Conservation (phyloP, 2,329 filamentous ascomycete species). For the Penicillium verrucosum region DNA sequence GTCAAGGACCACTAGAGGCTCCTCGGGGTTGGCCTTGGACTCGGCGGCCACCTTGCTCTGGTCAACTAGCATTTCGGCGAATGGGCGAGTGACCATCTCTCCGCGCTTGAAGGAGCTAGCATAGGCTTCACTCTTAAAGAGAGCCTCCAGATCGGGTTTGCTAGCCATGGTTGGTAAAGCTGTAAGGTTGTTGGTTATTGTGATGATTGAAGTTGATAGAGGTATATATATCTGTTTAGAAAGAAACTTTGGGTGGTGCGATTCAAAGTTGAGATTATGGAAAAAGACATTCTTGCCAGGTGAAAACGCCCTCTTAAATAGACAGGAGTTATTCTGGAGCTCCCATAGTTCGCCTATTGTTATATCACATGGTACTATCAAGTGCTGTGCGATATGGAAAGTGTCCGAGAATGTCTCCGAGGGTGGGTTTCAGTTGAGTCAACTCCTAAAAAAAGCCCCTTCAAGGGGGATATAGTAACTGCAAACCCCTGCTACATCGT, state of each 20-base stretch:
- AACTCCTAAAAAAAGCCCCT: neutral
- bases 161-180: constrained; percentile 6
- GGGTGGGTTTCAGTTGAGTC: neutral
- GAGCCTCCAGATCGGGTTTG: neutral
- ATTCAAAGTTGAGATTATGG: neutral
- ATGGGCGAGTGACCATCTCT: constrained; percentile 32
- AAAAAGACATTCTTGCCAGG: neutral
- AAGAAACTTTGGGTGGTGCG: neutral
- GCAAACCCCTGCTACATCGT: neutral
- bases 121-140: constrained; percentile 23
- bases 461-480: neutral
- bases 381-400: constrained; percentile 4
- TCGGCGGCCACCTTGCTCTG: constrained; percentile 26
- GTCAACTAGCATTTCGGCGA: constrained; percentile 29
- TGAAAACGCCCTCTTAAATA: neutral
- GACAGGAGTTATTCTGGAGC: neutral
- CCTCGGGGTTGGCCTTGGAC: constrained; percentile 13
- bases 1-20: constrained; percentile 46
- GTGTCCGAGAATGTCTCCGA: constrained; percentile 25
- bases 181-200: too few species aligned
- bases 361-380: neutral
- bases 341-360: too few species aligned
- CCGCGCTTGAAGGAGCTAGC: constrained; percentile 27
- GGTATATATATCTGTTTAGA: neutral
- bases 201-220: neutral